Conservation (phyloP, 371 early-diverging fungal genomes). For the Nematocida major region DNA sequence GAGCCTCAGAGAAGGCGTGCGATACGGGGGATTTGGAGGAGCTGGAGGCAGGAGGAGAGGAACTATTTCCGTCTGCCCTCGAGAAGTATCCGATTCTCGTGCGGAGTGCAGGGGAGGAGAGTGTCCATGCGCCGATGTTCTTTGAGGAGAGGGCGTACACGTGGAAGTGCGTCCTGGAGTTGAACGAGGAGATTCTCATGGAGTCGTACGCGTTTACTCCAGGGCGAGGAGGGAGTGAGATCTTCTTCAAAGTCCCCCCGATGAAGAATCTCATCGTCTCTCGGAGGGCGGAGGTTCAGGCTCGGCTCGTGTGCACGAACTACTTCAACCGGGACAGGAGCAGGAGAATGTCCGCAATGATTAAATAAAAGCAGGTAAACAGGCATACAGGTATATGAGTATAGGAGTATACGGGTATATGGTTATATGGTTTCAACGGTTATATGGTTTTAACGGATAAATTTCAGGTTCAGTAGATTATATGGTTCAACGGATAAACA, state of each 20-base stretch:
- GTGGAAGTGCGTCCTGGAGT: slow-evolving; percentile 13
- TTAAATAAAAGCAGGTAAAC: slow-evolving; percentile 10
- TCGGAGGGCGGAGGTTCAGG: slow-evolving; percentile 2
- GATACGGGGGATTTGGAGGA: background rate
- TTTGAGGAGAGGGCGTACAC: background rate
- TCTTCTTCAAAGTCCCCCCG: slow-evolving; percentile 34
- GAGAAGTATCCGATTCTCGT: slow-evolving; percentile 22
- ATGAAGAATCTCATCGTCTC: background rate
- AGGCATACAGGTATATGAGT: too few species aligned
- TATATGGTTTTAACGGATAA: too few species aligned
- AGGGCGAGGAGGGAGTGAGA: background rate
- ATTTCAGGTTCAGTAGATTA: too few species aligned
- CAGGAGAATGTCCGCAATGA: background rate
- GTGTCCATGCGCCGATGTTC: slow-evolving; percentile 28
- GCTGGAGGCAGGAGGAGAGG: background rate
- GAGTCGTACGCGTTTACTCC: slow-evolving; percentile 29
- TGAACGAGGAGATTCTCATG: slow-evolving; percentile 5
- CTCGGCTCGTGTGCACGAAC: background rate
- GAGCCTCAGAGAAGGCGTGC: background rate
- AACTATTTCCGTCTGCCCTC: background rate
- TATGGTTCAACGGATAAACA: too few species aligned
- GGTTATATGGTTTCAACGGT: too few species aligned
- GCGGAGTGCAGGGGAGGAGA: background rate
- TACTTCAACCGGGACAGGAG: slow-evolving; percentile 23
- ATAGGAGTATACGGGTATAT: too few species aligned